Percentiles rank a stretch among this genome's conserved stretches.
These are phyloP conservation scores for Penstemon newberryi DNA, from an alignment of 257 asterid species.

Conservation along the genomic window DNA sequence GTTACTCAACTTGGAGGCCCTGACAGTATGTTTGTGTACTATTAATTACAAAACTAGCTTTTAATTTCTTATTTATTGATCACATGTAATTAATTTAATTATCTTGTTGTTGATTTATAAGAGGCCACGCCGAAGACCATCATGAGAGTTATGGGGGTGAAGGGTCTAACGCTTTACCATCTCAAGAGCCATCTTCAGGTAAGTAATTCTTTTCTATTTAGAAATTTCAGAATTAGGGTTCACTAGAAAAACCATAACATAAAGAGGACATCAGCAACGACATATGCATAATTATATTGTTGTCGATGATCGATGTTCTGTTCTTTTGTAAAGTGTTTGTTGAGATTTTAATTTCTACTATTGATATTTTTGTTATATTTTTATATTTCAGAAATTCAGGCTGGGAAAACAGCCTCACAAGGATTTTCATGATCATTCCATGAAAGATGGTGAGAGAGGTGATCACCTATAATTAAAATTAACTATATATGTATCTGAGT, in stretches of 20 bases:
- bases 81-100: neutral
- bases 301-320: no score
- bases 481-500: no score
- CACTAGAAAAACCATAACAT: no score
- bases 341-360: neutral
- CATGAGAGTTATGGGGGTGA: conserved; percentile 98
- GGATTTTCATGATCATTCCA: conserved; percentile 87
- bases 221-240: neutral
- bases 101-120: conserved; percentile 18
- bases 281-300: no score
- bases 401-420: conserved; percentile 99
- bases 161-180: conserved; percentile 96
- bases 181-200: conserved; percentile 99
- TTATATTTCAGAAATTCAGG: conserved; percentile 74
- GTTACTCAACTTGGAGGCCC: conserved; percentile 73
- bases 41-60: neutral
- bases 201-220: neutral
- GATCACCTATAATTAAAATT: neutral
- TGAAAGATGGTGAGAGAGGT: conserved; percentile 79
- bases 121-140: conserved; percentile 99
- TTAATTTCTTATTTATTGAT: neutral
- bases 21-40: conserved; percentile 39
- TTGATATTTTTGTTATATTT: neutral
- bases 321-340: neutral
- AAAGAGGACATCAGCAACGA: no score